Percentiles rank a stretch among this genome's conserved stretches.
Evolutionary conservation across 306 rosid species (phyloP).

Genomic region (Ammopiptanthus mongolicus): DNA sequence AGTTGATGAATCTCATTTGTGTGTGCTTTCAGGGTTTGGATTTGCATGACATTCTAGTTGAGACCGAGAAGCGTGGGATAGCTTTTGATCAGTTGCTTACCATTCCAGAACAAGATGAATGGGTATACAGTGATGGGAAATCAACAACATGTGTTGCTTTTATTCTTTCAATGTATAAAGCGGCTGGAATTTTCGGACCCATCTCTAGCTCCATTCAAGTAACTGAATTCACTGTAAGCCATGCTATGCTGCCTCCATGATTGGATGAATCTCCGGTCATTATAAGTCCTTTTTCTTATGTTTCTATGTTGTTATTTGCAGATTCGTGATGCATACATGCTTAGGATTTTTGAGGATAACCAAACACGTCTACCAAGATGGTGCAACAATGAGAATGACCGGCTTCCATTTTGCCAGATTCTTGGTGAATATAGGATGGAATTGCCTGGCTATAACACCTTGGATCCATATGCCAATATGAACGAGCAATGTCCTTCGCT

Average conservation of each 20-base stretch:
- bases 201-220: slow-evolving; percentile 77
- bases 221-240: slow-evolving; percentile 88
- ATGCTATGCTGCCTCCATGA: background rate
- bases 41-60: slow-evolving; percentile 65
- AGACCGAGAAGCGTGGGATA: slow-evolving; percentile 79
- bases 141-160: slow-evolving; percentile 94
- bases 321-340: slow-evolving; percentile 96
- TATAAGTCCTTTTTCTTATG: background rate
- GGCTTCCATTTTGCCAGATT: slow-evolving; percentile 89
- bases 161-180: slow-evolving; percentile 91
- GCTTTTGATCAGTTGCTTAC: slow-evolving; percentile 78
- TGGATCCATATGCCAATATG: slow-evolving; percentile 83
- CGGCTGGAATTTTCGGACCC: slow-evolving; percentile 80
- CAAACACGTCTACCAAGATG: slow-evolving; percentile 78
- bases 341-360: slow-evolving; percentile 75
- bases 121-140: slow-evolving; percentile 95
- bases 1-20: background rate
- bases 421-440: slow-evolving; percentile 93
- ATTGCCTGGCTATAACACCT: slow-evolving; percentile 78
- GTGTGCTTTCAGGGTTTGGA: slow-evolving; percentile 60
- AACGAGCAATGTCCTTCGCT: slow-evolving; percentile 90
- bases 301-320: slow-evolving; percentile 14
- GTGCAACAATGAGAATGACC: slow-evolving; percentile 64
- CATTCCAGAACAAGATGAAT: slow-evolving; percentile 92
- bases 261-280: background rate